A percentile compares a stretch with the other conserved stretches of the same genome.
These are phyloP conservation scores for Alternaria viburni DNA, from an alignment of 2,329 filamentous ascomycete species.

Conservation along the genomic window DNA sequence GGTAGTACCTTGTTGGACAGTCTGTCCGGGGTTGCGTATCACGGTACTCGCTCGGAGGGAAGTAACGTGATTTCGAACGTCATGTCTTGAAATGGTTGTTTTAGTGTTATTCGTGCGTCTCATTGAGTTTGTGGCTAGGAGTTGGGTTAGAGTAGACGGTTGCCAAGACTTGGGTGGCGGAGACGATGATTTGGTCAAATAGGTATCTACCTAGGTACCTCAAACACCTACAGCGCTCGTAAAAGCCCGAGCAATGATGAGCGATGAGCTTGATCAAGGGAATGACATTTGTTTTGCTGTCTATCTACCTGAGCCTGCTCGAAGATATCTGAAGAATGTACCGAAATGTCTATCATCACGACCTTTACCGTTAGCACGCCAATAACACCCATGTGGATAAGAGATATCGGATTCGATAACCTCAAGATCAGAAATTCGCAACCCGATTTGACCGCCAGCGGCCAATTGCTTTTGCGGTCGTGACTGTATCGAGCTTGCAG, in stretches of 20 bases:
- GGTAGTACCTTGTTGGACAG: constrained; percentile 18
- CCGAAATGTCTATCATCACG: not conserved
- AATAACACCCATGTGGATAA: not conserved
- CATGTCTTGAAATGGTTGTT: not conserved
- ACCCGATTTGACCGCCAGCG: not conserved
- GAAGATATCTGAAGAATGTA: not conserved
- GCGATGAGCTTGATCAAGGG: not conserved
- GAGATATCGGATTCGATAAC: not conserved
- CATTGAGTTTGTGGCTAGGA: not conserved
- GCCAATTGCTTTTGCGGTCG: not conserved
- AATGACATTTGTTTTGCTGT: not conserved
- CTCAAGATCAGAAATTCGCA: not conserved
- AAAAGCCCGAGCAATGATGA: not conserved
- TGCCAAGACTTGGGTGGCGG: not conserved
- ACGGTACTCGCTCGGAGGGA: not conserved
- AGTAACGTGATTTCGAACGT: not conserved
- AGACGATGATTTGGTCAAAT: not conserved
- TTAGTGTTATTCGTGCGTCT: rapidly evolving
- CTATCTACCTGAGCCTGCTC: not conserved
- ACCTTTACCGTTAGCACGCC: not conserved
- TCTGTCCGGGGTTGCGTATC: not conserved
- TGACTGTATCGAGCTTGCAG: no score
- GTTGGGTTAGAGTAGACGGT: not conserved
- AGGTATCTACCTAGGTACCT: not conserved
- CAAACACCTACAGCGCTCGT: not conserved